Conservation (phyloP, 192 early-diverging fungal genomes). For the Thamnidium elegans region DNA sequence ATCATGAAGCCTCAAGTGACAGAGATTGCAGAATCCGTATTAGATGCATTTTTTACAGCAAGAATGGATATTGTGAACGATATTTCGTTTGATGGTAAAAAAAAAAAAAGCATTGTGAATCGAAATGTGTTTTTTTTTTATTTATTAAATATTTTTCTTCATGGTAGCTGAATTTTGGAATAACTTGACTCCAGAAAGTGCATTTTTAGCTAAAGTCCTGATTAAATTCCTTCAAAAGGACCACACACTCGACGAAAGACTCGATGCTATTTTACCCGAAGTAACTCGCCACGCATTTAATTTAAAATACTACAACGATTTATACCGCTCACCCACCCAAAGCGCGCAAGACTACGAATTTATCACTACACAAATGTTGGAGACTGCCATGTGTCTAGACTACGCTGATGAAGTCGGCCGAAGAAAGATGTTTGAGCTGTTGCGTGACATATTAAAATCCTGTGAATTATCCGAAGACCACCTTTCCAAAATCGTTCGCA, state of each 20-base stretch:
- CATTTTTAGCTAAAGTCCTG: constrained; percentile 45
- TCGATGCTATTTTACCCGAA: constrained; percentile 70
- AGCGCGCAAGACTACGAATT: constrained; percentile 55
- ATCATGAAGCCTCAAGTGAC: constrained; percentile 67
- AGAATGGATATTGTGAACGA: constrained; percentile 66
- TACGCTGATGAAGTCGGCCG: constrained; percentile 90
- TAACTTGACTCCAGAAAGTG: constrained; percentile 50
- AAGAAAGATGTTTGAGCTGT: constrained; percentile 69
- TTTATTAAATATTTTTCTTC: background rate
- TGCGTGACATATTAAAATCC: constrained; percentile 79
- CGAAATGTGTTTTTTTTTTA: too few relatives aligned
- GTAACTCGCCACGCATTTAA: constrained; percentile 55
- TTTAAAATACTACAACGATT: constrained; percentile 54
- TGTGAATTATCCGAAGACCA: constrained; percentile 76
- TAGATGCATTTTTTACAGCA: constrained; percentile 61
- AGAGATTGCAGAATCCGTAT: constrained; percentile 56
- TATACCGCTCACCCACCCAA: constrained; percentile 42
- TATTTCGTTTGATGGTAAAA: constrained; percentile 55
- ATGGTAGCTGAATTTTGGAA: constrained; percentile 48
- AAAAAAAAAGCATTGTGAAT: too few relatives aligned
- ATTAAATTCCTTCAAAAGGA: constrained; percentile 39
- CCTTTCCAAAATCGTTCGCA: constrained; percentile 71
- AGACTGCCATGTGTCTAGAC: constrained; percentile 72
- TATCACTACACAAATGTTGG: constrained; percentile 70
- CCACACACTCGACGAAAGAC: constrained; percentile 53